Evolutionary conservation across 2,329 filamentous ascomycete species (phyloP).

Genomic region (Graphilbum fragrans): DNA sequence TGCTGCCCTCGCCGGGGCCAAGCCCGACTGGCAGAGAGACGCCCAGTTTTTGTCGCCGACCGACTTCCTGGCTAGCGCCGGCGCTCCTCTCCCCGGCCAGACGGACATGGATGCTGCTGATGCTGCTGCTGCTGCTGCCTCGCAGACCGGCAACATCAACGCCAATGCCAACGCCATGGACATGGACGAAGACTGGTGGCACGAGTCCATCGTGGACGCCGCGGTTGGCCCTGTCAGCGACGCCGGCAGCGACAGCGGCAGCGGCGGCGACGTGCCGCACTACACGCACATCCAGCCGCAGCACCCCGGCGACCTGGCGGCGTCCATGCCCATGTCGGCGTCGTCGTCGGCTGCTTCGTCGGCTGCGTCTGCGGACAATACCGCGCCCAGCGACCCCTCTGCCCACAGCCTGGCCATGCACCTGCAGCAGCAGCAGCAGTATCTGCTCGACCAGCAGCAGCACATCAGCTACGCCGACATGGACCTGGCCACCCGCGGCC

Average conservation of each 20-base stretch:
- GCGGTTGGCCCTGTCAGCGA: slow-evolving; percentile 1
- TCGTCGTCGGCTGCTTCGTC: background rate
- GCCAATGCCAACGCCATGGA: slow-evolving; percentile 3
- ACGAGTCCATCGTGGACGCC: slow-evolving; percentile 6
- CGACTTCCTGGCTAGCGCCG: slow-evolving; percentile 7
- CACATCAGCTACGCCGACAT: background rate
- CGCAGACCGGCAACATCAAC: background rate
- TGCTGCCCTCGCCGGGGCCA: no score
- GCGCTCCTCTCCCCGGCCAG: slow-evolving; percentile 6
- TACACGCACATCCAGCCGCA: background rate
- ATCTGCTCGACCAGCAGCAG: slow-evolving; percentile 1
- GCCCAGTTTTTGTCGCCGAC: no score
- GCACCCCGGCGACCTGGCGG: background rate
- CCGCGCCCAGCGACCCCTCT: no score
- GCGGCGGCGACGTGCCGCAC: background rate
- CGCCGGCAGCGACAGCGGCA: background rate
- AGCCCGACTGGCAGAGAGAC: no score
- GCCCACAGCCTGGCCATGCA: background rate
- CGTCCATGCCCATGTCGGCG: background rate
- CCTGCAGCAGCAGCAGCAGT: slow-evolving; percentile 1
- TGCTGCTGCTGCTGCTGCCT: background rate
- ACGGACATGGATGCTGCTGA: slow-evolving; percentile 6
- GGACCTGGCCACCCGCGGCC: slow-evolving; percentile 22
- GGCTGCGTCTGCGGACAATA: no score
- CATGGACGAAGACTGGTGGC: slow-evolving; percentile 10